Evolutionary conservation across 1,284 basidiomycete species (phyloP).

Genomic region (Chalciporus sp.): DNA sequence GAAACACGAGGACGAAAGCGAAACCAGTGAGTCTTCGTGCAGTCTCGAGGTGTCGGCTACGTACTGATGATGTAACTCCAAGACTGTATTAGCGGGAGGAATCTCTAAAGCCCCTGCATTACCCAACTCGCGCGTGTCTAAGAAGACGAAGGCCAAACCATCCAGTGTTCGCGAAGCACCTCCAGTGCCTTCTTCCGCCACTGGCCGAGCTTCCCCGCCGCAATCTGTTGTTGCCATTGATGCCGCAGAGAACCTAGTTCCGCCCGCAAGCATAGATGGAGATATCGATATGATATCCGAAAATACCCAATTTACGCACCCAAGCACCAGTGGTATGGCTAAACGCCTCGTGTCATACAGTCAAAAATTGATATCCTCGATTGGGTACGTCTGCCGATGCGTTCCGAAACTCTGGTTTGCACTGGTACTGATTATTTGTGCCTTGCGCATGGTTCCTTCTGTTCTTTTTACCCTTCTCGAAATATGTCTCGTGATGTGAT

Average conservation of each 20-base stretch:
- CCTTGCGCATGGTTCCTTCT: slow-evolving; percentile 18
- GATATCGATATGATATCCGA: slow-evolving; percentile 17
- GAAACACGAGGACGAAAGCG: slow-evolving; percentile 32
- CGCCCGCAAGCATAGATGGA: slow-evolving; percentile 25
- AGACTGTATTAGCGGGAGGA: slow-evolving; percentile 17
- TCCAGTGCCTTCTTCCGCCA: slow-evolving; percentile 9
- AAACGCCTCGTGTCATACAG: slow-evolving; percentile 37
- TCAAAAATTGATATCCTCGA: slow-evolving; percentile 36
- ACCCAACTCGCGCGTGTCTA: slow-evolving; percentile 17
- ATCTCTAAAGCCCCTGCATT: slow-evolving; percentile 19
- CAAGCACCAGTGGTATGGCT: slow-evolving; percentile 25
- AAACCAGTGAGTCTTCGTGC: slow-evolving; percentile 26
- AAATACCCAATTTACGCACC: slow-evolving; percentile 12
- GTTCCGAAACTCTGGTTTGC: slow-evolving; percentile 17
- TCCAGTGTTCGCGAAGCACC: slow-evolving; percentile 16
- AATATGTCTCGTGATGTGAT: slow-evolving; percentile 26
- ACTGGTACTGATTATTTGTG: slow-evolving; percentile 26
- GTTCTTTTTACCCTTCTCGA: slow-evolving; percentile 18
- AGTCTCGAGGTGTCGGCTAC: slow-evolving; percentile 1
- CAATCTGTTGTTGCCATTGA: slow-evolving; percentile 16
- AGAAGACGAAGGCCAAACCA: slow-evolving; percentile 25
- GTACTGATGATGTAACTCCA: slow-evolving; percentile 21
- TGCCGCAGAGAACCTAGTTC: slow-evolving; percentile 17
- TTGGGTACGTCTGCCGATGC: slow-evolving; percentile 31
- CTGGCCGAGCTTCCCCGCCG: slow-evolving; percentile 13